Evolutionary conservation across 2,329 filamentous ascomycete species (phyloP), one percentile per base, ranked within the genome.

Genomic region (Westerdykella aurantiaca): DNA sequence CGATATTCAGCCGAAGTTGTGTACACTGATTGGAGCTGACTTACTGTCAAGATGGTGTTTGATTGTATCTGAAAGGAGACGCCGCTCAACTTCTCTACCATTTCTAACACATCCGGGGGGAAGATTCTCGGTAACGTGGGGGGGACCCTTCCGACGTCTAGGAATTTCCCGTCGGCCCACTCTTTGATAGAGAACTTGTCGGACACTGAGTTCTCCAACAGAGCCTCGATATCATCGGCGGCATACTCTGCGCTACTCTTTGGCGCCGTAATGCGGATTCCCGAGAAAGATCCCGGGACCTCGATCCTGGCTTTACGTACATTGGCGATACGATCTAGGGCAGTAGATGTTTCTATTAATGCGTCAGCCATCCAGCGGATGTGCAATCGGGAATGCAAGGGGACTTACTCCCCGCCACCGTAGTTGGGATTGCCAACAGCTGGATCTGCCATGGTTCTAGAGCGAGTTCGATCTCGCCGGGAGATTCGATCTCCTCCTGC

Each of bases 211-310:
- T 51, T 47, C 23, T 49, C 40, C 17, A 68, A 39, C 1, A 55
- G 47, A 10, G 52, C 41, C 37, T 63, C 56, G 21, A 69, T 47
- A 40, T 69, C 66, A 34, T 63, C 52, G 3, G 63, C 62, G 6
- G 60, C 59, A 38, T 66, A 65, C 37, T 66, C 62, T 12, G 64
- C 61, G 18, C 54, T 63, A 37, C 43, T 61, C 38, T 66, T 67
- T 42, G 66, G 59, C 23, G 64, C 64, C 6, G 60, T 69, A 25
- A 69, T 66, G 16, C 66, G 61, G 10, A 69, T 41, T 14, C 66
- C 48, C 31, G 50, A 51, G 31, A 61, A 50, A 3, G 47, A 42
- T 29, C 46, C 41, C 31, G 57, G 51, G 13, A 63, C 46, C 31
- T 69, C 58, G 9, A 67, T 41, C 25, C 54, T 67, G 18, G 53